Conservation (phyloP, 495 filamentous ascomycete genomes). For the Glutinoglossum americanum region DNA sequence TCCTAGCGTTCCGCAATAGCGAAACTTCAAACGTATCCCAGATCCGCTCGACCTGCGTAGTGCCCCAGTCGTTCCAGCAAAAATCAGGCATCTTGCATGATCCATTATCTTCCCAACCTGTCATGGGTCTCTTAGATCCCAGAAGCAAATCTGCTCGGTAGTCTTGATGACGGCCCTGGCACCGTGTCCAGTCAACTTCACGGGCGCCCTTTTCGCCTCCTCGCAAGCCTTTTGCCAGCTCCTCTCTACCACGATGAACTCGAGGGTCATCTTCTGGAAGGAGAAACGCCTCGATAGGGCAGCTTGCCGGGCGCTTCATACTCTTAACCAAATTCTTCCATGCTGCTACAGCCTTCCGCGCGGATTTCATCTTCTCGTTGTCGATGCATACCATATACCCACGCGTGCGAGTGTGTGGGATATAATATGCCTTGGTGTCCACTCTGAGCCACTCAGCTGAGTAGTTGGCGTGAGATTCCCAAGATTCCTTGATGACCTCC, state of each 20-base stretch:
- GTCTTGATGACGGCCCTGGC: constrained; percentile 31
- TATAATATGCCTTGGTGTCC: constrained; percentile 57
- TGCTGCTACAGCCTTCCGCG: neutral
- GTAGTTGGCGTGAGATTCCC: constrained; percentile 29
- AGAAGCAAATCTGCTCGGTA: constrained; percentile 25
- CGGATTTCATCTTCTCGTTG: constrained; percentile 12
- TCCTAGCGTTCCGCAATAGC: constrained; percentile 23
- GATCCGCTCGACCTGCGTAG: constrained; percentile 30
- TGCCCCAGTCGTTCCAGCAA: constrained; percentile 27
- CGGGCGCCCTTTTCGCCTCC: constrained; percentile 9
- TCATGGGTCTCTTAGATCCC: constrained; percentile 31
- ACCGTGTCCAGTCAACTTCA: constrained; percentile 32
- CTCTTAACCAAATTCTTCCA: constrained; percentile 19
- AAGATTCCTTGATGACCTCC: constrained; percentile 28
- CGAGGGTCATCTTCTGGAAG: constrained; percentile 33
- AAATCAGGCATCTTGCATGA: constrained; percentile 31
- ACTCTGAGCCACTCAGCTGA: constrained; percentile 20
- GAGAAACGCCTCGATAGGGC: constrained; percentile 40
- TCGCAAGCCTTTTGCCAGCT: constrained; percentile 14
- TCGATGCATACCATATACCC: constrained; percentile 52
- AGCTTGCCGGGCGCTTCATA: constrained; percentile 37
- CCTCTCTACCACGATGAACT: constrained; percentile 27
- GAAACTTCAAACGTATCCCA: constrained; percentile 48
- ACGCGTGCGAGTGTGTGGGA: constrained; percentile 57
- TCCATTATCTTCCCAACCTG: constrained; percentile 31